These are phyloP conservation scores for Phaeotremella skinneri DNA, from an alignment of 768 basidiomycete genomes.

Conservation along the genomic window DNA sequence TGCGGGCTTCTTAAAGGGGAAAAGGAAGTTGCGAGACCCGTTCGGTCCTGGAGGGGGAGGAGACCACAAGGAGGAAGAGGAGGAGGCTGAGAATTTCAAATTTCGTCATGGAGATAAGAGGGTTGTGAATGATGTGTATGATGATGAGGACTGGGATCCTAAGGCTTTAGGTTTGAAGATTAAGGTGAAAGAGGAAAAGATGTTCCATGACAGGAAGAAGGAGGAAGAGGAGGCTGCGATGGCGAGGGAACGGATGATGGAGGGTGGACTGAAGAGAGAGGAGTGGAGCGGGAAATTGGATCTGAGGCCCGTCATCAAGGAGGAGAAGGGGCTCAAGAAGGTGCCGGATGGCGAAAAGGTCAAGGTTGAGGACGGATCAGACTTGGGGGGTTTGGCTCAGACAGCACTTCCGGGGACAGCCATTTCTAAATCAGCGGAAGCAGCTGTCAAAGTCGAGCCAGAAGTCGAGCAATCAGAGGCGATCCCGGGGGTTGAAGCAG, in stretches of 20 bases:
- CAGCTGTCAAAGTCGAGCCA: neutral
- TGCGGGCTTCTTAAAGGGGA: slow-evolving; percentile 52
- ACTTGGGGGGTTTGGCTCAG: neutral
- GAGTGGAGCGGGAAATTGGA: slow-evolving; percentile 16
- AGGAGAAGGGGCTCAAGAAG: slow-evolving; percentile 12
- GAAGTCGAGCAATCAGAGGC: neutral
- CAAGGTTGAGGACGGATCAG: slow-evolving; percentile 7
- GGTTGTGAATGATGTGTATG: slow-evolving; percentile 61
- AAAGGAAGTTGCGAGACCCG: slow-evolving; percentile 56
- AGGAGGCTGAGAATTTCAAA: slow-evolving; percentile 51
- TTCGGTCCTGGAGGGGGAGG: slow-evolving; percentile 7
- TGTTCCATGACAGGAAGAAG: slow-evolving; percentile 24
- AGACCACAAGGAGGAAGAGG: slow-evolving; percentile 30
- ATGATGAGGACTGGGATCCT: slow-evolving; percentile 81
- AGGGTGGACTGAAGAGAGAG: slow-evolving; percentile 11
- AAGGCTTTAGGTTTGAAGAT: slow-evolving; percentile 61
- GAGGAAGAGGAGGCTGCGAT: slow-evolving; percentile 20
- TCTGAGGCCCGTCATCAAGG: slow-evolving; percentile 5
- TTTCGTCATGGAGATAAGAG: slow-evolving; percentile 71
- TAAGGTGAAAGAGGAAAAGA: slow-evolving; percentile 54
- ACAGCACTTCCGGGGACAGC: neutral
- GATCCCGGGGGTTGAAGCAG: neutral
- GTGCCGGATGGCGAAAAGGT: slow-evolving; percentile 13
- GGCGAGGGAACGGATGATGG: slow-evolving; percentile 12
- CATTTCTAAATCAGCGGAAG: neutral